phyloP scores from a whole-genome alignment of 768 basidiomycete genomes.

The Mycena metata region DNA sequence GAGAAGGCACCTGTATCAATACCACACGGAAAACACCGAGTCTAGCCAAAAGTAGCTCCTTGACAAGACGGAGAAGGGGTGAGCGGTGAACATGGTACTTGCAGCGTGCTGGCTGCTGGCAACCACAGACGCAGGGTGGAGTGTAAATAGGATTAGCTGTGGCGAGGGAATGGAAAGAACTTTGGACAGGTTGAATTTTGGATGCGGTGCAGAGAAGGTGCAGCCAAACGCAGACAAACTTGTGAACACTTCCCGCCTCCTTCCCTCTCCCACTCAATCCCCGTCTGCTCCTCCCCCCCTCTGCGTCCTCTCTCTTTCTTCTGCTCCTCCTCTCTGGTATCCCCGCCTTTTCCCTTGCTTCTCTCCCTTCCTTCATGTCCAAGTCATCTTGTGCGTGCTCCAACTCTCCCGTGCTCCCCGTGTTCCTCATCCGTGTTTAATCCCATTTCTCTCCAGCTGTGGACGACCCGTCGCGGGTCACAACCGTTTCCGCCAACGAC shows the following conservation, averaged over 20 bases:
- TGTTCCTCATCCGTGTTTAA: constrained; percentile 32
- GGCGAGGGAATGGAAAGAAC: too few species aligned
- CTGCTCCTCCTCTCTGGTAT: constrained; percentile 8
- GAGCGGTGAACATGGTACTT: not conserved
- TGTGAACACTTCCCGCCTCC: too few species aligned
- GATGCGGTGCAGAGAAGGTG: not conserved
- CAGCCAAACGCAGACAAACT: not conserved
- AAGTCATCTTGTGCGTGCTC: constrained; percentile 49
- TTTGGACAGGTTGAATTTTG: too few species aligned
- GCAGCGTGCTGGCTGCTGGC: too few species aligned
- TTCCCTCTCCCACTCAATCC: constrained; percentile 11
- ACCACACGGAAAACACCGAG: constrained; percentile 9
- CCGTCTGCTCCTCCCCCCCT: constrained; percentile 33
- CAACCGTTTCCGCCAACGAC: constrained; percentile 95
- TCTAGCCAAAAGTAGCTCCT: constrained; percentile 27
- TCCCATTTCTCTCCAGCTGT: constrained; percentile 53
- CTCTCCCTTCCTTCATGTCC: constrained; percentile 28
- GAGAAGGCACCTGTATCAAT: constrained; percentile 20
- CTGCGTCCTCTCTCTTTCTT: constrained; percentile 27
- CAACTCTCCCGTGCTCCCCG: constrained; percentile 35
- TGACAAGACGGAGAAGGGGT: too few species aligned
- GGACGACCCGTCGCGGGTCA: constrained; percentile 97
- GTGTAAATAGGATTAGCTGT: too few species aligned
- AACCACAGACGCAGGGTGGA: too few species aligned
- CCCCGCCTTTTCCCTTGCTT: constrained; percentile 5